These are phyloP conservation scores for Phytophthora citricola DNA, from an alignment of 352 stramenopile species.

Conservation along the genomic window DNA sequence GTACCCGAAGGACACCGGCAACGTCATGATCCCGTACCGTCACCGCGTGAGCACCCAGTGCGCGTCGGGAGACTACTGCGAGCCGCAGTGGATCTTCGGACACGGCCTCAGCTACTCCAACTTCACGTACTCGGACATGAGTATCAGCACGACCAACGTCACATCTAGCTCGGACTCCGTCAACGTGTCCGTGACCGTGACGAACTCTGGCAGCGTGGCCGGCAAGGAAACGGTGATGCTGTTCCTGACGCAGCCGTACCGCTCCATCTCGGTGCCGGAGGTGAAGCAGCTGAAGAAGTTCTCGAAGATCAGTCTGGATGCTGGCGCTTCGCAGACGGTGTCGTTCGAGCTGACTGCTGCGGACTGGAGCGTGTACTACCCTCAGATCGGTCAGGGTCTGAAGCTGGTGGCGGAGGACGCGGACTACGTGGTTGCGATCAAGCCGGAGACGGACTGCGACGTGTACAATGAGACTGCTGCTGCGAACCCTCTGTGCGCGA, in stretches of 20 bases:
- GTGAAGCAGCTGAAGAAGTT: too few species aligned
- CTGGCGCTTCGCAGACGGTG: too few species aligned
- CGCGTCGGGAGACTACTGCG: slow-evolving; percentile 51
- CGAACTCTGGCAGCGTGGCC: slow-evolving; percentile 5
- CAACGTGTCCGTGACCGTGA: slow-evolving; percentile 23
- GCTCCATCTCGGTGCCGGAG: too few species aligned
- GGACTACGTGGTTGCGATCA: slow-evolving; percentile 9
- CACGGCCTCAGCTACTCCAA: slow-evolving; percentile 68
- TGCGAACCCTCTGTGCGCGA: slow-evolving; percentile 10
- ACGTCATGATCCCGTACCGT: slow-evolving; percentile 31
- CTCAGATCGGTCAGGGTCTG: slow-evolving; percentile 10
- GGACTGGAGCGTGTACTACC: slow-evolving; percentile 3
- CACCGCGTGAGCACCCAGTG: slow-evolving; percentile 42
- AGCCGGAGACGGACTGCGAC: slow-evolving; percentile 8
- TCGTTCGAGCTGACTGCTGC: slow-evolving; percentile 2
- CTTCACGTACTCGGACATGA: slow-evolving; percentile 55
- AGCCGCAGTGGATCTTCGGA: slow-evolving; percentile 67
- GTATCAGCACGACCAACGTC: slow-evolving; percentile 42
- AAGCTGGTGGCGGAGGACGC: slow-evolving; percentile 2
- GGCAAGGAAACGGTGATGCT: slow-evolving; percentile 3
- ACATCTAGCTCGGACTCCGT: slow-evolving; percentile 28
- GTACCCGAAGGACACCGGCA: slow-evolving; percentile 64
- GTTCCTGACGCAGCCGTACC: too few species aligned
- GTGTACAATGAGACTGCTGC: slow-evolving; percentile 8
- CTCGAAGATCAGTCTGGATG: too few species aligned